Evolutionary conservation across 2,329 filamentous ascomycete species (phyloP), one percentile per base, ranked within the genome.

Genomic region (Monilinia fructicola): DNA sequence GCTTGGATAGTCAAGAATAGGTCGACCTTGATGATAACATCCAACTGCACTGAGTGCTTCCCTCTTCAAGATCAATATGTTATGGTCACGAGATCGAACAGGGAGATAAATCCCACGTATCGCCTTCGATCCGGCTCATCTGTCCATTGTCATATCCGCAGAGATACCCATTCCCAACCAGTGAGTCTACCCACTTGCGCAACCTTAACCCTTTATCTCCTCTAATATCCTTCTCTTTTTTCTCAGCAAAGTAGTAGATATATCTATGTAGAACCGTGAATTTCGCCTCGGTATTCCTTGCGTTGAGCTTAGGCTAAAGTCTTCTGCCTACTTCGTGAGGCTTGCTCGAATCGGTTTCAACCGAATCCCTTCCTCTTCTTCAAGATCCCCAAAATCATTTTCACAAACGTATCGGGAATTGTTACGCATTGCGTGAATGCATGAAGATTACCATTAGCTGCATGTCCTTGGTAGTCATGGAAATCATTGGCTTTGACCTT

Each of bases 161-260:
- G 67, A 59, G 16, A 68, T 40, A 50, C 67, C 67, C 59, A 63
- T 65, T 11, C 46, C 50, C 18, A 68, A 46, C 64, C 67, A 68
- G 23, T 35, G n/a, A n/a, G n/a, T 48, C 21, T 6, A 26, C 40
- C 64, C 67, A 68, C 46, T 64, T 16, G 21, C 38, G n/a, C 28
- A 67, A 23, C 31, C 31, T 35, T 31, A 35, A 61, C 46, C 44
- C 53, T 2, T 67, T 54, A 14, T 40, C 21, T 4, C 44, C 60
- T 18, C 64, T 60, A 9, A 62, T 38, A 2, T 46, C 38, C 21
- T 61, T 61, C 67, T 65, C 65, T 46, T 23, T 56, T 4, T 23
- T 56, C 2, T 52, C 23, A 28, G 65, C 61, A 56, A 67, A 67
- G 26, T 11, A 52, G 52, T 67, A 55, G 1, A 69, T 59, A 42